phyloP scores from a whole-genome alignment of 129 eudicot genomes.

The Flaveria sonorensis region DNA sequence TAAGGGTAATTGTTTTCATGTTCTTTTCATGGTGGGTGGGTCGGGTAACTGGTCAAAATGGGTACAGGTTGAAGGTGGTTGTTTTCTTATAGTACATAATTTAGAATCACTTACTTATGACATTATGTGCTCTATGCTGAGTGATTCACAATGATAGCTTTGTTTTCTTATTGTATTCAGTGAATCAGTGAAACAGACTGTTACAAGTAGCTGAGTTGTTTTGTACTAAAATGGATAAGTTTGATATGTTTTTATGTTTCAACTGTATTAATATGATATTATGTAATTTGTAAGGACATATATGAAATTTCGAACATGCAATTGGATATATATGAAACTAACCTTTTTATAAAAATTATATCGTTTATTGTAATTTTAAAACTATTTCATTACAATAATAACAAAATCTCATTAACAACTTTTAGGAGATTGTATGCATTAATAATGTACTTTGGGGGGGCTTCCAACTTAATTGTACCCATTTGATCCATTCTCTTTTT shows the following conservation, averaged over 20 bases:
- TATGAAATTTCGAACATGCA: not conserved
- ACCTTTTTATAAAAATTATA: not conserved
- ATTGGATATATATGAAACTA: not conserved
- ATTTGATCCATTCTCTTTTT: not conserved
- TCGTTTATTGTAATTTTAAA: not conserved
- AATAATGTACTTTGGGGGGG: not conserved
- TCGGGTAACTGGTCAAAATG: not conserved
- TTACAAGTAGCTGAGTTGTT: not conserved
- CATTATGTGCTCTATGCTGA: not conserved
- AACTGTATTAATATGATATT: not conserved
- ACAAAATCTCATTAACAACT: not conserved
- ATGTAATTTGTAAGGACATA: not conserved
- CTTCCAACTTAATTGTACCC: not conserved
- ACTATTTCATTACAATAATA: not conserved
- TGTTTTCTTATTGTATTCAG: not conserved
- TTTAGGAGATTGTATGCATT: not conserved
- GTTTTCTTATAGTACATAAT: not conserved
- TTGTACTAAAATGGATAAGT: not conserved
- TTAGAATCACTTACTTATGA: not conserved
- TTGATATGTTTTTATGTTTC: not conserved
- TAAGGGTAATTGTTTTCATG: slow-evolving; percentile 54
- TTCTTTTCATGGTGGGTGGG: slow-evolving; percentile 17
- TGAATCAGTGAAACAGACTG: not conserved
- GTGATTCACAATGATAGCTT: not conserved
- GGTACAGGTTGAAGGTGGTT: not conserved